phyloP scores from a whole-genome alignment of 768 basidiomycete genomes.

The Kwoniella europaea region DNA sequence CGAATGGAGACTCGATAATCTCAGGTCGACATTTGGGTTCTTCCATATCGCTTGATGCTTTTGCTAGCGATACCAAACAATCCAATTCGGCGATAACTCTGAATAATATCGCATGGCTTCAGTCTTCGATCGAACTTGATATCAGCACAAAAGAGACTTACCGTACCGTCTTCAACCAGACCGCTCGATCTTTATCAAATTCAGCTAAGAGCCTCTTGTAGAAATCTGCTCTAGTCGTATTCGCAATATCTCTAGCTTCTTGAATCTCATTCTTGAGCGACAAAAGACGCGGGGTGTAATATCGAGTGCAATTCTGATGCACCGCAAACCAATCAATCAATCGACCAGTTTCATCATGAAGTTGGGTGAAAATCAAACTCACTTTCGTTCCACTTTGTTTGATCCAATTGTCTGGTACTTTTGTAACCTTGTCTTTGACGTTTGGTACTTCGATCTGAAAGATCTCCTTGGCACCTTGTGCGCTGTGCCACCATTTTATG shows the following conservation, averaged over 20 bases:
- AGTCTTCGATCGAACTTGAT: not conserved
- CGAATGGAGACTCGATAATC: constrained; percentile 71
- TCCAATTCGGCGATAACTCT: constrained; percentile 93
- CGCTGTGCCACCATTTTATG: constrained; percentile 68
- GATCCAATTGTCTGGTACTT: constrained; percentile 82
- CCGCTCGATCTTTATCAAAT: constrained; percentile 55
- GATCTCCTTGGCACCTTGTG: constrained; percentile 88
- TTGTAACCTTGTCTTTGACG: constrained; percentile 68
- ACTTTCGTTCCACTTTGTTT: constrained; percentile 83
- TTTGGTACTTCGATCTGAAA: constrained; percentile 77
- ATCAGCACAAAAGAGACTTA: constrained; percentile 27
- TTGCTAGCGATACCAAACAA: constrained; percentile 88
- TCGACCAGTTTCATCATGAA: not conserved
- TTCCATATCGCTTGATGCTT: constrained; percentile 83
- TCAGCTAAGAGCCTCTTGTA: constrained; percentile 60
- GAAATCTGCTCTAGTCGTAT: constrained; percentile 78
- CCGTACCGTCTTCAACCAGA: constrained; percentile 56
- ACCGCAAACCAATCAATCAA: no score
- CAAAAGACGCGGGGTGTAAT: constrained; percentile 74
- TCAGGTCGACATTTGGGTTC: constrained; percentile 93
- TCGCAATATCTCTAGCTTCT: constrained; percentile 89
- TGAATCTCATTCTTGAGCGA: constrained; percentile 78
- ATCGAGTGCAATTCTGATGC: constrained; percentile 72
- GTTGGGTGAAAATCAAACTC: constrained; percentile 20
- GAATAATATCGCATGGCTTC: not conserved